These are phyloP conservation scores for Syzygium oleosum DNA, from an alignment of 345 rosid species.

Conservation along the genomic window DNA sequence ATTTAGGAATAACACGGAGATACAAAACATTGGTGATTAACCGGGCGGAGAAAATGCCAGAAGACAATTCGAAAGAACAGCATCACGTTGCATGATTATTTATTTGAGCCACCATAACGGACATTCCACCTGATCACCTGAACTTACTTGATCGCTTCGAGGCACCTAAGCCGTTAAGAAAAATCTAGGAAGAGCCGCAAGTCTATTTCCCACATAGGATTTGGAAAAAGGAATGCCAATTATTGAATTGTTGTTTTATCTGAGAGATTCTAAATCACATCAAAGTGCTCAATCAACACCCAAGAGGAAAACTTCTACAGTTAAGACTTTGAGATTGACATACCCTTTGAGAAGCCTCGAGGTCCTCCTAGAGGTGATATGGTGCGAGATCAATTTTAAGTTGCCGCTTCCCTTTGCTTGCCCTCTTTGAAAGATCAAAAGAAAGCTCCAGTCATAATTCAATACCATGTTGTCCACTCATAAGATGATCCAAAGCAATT, in stretches of 20 bases:
- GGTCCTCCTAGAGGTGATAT: constrained; percentile 15
- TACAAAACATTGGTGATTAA: neutral
- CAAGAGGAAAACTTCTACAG: neutral
- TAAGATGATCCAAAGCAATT: neutral
- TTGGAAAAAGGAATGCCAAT: neutral
- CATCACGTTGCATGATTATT: neutral
- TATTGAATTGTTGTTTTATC: neutral
- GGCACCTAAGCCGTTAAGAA: neutral
- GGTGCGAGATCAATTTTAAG: constrained; percentile 86
- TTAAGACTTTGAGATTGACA: neutral
- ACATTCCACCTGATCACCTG: neutral
- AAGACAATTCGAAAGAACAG: neutral
- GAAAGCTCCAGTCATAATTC: neutral
- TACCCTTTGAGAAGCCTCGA: neutral
- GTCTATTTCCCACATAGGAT: neutral
- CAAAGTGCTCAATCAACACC: neutral
- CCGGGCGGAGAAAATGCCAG: neutral
- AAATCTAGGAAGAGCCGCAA: neutral
- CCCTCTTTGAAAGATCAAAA: constrained; percentile 38
- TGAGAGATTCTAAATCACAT: neutral
- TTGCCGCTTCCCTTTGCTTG: constrained; percentile 69
- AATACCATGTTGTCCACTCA: neutral
- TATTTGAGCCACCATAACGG: neutral
- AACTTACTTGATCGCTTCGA: neutral
- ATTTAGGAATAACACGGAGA: neutral